Base-by-base conservation (phyloP, 495 filamentous ascomycete genomes). In the Talaromyces ruber region DNA sequence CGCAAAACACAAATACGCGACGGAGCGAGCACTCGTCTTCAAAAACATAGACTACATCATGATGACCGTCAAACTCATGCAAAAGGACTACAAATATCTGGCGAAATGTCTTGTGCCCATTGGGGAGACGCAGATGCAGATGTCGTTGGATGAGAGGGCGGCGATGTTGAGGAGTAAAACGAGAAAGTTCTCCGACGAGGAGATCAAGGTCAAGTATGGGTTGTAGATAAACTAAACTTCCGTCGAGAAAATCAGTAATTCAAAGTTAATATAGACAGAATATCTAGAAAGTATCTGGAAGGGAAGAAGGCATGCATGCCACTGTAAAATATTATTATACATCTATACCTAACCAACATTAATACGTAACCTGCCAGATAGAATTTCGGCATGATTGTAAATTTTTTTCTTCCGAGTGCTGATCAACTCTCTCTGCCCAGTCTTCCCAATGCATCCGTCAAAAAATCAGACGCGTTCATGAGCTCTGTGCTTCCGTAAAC, bases 401-500 rank as follows among this genome's bases (percentile, higher is more conserved):
- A 3, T 16, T 57, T 57, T 32, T 32, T 30, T 30, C 32, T 9
- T 60, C n/a, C 11, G 7, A 26, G 1, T 37, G 68, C 12, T 4
- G 54, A 21, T 57, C 64, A 80, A 65, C 81, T 84, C 72, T 91
- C 88, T 67, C 74, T 75, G 2, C 95, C 95, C 64, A 99, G 71
- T 66, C 84, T 85, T 65, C 86, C 87, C 72, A 98, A 71, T 73
- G 95, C 93, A 62, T 88, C 84, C 55, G 73, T 78, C 55, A 97
- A 78, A 75, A 99, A 99, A 65, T 93, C 88, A 66, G 85, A 85
- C 1, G 95, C 93, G 69, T 92, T 97, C 64, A 97, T 81, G 71
- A 98, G 70, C 71, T 97, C 94, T 53, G 93, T 99, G 70, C 92
- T 96, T 5, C 95, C 95, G 74, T 99, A 99, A 11, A 98, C 87